phyloP scores from a whole-genome alignment of 345 rosid genomes.

The Eucalyptus tenuipes region DNA sequence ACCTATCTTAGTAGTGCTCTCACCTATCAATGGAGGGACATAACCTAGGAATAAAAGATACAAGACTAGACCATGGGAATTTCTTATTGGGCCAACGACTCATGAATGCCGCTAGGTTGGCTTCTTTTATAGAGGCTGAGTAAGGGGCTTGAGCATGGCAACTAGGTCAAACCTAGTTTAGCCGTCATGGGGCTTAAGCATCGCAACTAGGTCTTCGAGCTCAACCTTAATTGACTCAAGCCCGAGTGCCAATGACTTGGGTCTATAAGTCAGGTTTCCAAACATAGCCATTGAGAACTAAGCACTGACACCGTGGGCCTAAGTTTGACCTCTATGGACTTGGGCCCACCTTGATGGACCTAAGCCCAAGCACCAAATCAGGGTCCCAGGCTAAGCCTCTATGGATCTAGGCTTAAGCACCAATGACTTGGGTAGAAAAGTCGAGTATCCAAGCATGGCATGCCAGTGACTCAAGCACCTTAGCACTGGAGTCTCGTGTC shows the following conservation, averaged over 20 bases:
- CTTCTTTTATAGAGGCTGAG: neutral
- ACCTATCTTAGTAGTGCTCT: neutral
- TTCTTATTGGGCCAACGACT: neutral
- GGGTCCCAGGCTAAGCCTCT: accelerated
- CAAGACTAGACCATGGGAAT: neutral
- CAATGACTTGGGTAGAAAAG: neutral
- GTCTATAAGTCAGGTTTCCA: accelerated
- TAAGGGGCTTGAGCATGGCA: neutral
- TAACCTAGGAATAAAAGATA: neutral
- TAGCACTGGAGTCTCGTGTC: accelerated
- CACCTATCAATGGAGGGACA: neutral
- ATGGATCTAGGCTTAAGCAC: neutral
- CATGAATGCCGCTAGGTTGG: neutral
- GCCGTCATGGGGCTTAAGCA: neutral
- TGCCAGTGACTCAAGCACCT: neutral
- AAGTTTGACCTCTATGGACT: neutral
- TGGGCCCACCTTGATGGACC: neutral
- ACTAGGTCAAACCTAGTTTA: too few species aligned
- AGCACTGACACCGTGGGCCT: accelerated
- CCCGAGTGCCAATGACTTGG: accelerated
- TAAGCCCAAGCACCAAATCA: neutral
- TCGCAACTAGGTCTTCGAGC: neutral
- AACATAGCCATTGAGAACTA: neutral
- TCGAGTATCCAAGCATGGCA: neutral
- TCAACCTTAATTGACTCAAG: neutral